Base-by-base conservation (phyloP, 2,329 filamentous ascomycete species). In the Claviceps quebecensis region DNA sequence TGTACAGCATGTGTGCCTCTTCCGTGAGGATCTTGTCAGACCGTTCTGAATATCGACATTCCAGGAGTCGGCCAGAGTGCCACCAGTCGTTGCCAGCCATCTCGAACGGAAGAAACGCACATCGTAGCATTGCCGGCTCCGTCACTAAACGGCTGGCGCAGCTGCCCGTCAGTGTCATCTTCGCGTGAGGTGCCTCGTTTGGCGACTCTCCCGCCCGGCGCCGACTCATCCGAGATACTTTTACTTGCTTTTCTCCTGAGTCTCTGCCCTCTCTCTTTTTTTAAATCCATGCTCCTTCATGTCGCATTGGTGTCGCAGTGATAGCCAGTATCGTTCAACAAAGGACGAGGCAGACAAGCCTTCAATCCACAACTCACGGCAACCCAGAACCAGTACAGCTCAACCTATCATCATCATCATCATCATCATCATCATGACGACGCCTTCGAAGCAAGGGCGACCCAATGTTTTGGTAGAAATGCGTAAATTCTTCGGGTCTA, bases 401-500 rank as follows among this genome's bases (percentile, higher is more conserved):
- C 29, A 34, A 34, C 29, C 29, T 11, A 34, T 34, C 9, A 34
- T 34, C 9, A 8, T 29, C 26, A 26, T 26, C 26, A 29, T 29
- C 7, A 29, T 26, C 23, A 26, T 45, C 16, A 13, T n/a, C 43
- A 47, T 19, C 43, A 52, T 48, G 47, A 44, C 52, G 9, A 47
- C 23, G 7, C 53, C 53, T 5, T 50, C 51, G 40, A 44, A 49
- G n/a, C 50, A 47, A 7, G 23, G 47, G n/a, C 39, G 23, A 8
- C 53, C 47, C 14, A 48, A 51, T 13, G 29, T 52, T 34, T 16
- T 50, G 22, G 47, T 29, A 17, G 53, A 54, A 17, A 65, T 84
- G 56, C 82, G 81, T 22, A 71, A 70, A 47, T 72, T 81, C 51
- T 88, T 88, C 62, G 75, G 36, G 11, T 38, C 51, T 13, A 17